Base-by-base conservation (phyloP, 148 eudicot genomes). In the Agrostemma githago region DNA sequence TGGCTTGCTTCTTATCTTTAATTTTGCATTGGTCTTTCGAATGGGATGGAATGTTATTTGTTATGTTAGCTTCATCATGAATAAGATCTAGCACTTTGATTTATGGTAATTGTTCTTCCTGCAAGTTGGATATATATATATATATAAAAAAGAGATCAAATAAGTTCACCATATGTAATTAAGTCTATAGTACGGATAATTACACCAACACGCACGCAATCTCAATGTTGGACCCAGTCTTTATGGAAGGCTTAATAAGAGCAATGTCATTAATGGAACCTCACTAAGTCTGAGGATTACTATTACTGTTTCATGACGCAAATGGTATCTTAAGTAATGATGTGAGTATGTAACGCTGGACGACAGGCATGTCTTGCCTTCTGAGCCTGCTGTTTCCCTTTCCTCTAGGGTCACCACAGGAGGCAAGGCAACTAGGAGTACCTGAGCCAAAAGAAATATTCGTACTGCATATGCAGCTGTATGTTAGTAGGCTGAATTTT, bases 1-100 rank as follows among this genome's bases (percentile, higher is more conserved):
- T 62, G 9, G 74, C 41, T 73, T 60, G 37, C 59, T 37, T 17
- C 11, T 8, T 43, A 26, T 66, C 54, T 70, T 51, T 76, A 38
- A 37, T 5, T 44, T 15, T 0, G 34, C 34, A 26, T 26, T 21
- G 14, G 38, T 17, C 5, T 72, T 57, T 64, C 20, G 21, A 56
- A 46, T 68, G 66, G 76, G 46, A 67, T 15, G 14, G 44, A 15
- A 34, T 57, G 64, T 56, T 42, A n/a, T 65, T 42, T 20, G 5
- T 3, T 20, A 17, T 72, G 53, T 42, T 54, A 9, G 61, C 34
- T 56, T 19, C 59, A 66, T 60, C 19, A 37, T 38, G 46, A 74
- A 57, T 64, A 74, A 77, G 46, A 57, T 15, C 60, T 57, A n/a
- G 19, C 20, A 57, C 60, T 16, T 57, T 44, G 51, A 0, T 44